Evolutionary conservation across 768 basidiomycete genomes (phyloP).

Genomic region (Cystobasidium ongulense): DNA sequence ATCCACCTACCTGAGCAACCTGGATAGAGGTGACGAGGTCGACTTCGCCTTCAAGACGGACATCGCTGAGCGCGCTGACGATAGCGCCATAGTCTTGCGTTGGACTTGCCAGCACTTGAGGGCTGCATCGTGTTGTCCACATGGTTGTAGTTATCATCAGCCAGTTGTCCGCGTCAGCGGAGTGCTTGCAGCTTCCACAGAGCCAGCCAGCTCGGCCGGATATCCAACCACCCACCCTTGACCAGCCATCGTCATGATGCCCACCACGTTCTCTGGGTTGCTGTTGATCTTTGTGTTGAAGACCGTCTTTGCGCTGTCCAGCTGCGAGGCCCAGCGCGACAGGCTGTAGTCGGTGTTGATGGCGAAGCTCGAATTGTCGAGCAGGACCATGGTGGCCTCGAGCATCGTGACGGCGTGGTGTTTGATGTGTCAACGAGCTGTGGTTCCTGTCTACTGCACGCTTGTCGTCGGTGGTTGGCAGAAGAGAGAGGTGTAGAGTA

Average conservation of each 20-base stretch:
- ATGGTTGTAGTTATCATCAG: not conserved
- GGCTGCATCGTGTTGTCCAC: constrained; percentile 50
- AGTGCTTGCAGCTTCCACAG: not conserved
- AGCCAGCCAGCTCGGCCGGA: not conserved
- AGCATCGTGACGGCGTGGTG: constrained; percentile 60
- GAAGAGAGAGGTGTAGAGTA: too few species aligned
- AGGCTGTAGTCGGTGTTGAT: constrained; percentile 86
- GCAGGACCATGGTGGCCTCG: constrained; percentile 94
- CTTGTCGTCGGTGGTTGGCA: too few species aligned
- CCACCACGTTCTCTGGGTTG: constrained; percentile 95
- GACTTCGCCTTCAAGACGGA: constrained; percentile 69
- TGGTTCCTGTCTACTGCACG: too few species aligned
- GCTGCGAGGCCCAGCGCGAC: constrained; percentile 55
- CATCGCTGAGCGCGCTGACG: constrained; percentile 64
- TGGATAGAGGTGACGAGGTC: constrained; percentile 86
- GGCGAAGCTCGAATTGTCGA: constrained; percentile 98
- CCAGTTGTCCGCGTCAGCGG: not conserved
- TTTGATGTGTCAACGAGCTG: too few species aligned
- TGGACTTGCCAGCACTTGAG: constrained; percentile 91
- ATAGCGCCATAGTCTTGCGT: constrained; percentile 92
- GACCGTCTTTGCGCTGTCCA: constrained; percentile 79
- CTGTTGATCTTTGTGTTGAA: constrained; percentile 89
- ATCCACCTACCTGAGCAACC: constrained; percentile 61
- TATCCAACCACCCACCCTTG: constrained; percentile 58
- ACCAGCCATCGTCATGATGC: constrained; percentile 95